Evolutionary conservation across 140 eudicot genomes (phyloP).

Genomic region (Stevia rebaudiana): DNA sequence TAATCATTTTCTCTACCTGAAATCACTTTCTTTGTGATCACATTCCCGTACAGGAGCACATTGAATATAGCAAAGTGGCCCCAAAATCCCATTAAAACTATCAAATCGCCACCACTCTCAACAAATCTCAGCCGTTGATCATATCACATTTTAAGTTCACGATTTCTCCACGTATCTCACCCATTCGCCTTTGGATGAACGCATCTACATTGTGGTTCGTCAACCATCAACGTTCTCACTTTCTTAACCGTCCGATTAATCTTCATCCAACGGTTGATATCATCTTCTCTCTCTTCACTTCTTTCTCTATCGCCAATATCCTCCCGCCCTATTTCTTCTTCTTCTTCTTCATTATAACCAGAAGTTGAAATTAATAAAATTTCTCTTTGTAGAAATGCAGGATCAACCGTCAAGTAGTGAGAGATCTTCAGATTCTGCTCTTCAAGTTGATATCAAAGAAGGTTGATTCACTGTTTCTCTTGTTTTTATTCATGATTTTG

Average conservation of each 20-base stretch:
- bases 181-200: slow-evolving; percentile 51
- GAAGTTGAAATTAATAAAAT: too few species aligned
- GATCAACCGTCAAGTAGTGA: slow-evolving; percentile 91
- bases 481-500: neutral
- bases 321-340: slow-evolving; percentile 32
- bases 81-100: neutral
- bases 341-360: neutral
- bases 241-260: slow-evolving; percentile 29
- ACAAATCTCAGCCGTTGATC: slow-evolving; percentile 12
- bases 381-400: slow-evolving; percentile 35
- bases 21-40: slow-evolving; percentile 5
- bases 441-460: slow-evolving; percentile 72
- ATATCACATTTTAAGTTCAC: slow-evolving; percentile 24
- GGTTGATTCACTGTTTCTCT: slow-evolving; percentile 36
- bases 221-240: slow-evolving; percentile 44
- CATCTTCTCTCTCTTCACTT: neutral
- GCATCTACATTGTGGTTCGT: slow-evolving; percentile 44
- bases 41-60: neutral
- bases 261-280: slow-evolving; percentile 33
- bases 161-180: slow-evolving; percentile 38
- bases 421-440: slow-evolving; percentile 90
- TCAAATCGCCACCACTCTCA: neutral
- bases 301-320: slow-evolving; percentile 27
- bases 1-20: neutral
- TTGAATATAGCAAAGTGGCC: neutral